phyloP scores from a whole-genome alignment of 371 early-diverging fungal species.

The Blakeslea trispora region DNA sequence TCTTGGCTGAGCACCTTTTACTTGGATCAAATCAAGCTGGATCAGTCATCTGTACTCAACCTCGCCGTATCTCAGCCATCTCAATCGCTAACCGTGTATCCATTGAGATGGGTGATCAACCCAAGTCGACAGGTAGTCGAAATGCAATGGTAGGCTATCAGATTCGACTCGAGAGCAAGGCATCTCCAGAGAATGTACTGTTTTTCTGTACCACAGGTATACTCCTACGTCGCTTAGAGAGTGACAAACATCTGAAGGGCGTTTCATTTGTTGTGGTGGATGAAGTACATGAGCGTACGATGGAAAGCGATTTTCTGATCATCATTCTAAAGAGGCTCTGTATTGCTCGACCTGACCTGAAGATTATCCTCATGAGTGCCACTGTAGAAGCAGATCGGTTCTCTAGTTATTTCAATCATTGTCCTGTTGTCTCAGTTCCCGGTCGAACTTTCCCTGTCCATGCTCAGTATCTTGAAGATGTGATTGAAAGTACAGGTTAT shows the following conservation, averaged over 20 bases:
- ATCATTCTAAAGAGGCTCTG: slow-evolving; percentile 60
- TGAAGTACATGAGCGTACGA: slow-evolving; percentile 85
- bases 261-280: slow-evolving; percentile 81
- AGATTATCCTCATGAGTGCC: slow-evolving; percentile 85
- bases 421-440: slow-evolving; percentile 74
- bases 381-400: slow-evolving; percentile 74
- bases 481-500: slow-evolving; percentile 60
- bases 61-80: slow-evolving; percentile 93
- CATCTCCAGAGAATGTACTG: slow-evolving; percentile 59
- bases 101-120: slow-evolving; percentile 69
- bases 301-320: slow-evolving; percentile 84
- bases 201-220: slow-evolving; percentile 82
- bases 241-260: slow-evolving; percentile 59
- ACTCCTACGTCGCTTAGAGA: slow-evolving; percentile 67
- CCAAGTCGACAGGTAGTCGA: slow-evolving; percentile 48
- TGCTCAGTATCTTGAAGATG: slow-evolving; percentile 76
- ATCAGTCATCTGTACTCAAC: slow-evolving; percentile 90
- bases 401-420: slow-evolving; percentile 64
- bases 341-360: slow-evolving; percentile 54
- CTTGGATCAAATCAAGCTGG: slow-evolving; percentile 28
- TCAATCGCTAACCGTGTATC: slow-evolving; percentile 92
- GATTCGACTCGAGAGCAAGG: slow-evolving; percentile 72
- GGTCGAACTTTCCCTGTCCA: slow-evolving; percentile 84
- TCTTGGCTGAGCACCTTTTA: slow-evolving; percentile 70
- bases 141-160: slow-evolving; percentile 82